Base-by-base conservation (phyloP, 164 flowering plant species). In the Aristolochia contorta region DNA sequence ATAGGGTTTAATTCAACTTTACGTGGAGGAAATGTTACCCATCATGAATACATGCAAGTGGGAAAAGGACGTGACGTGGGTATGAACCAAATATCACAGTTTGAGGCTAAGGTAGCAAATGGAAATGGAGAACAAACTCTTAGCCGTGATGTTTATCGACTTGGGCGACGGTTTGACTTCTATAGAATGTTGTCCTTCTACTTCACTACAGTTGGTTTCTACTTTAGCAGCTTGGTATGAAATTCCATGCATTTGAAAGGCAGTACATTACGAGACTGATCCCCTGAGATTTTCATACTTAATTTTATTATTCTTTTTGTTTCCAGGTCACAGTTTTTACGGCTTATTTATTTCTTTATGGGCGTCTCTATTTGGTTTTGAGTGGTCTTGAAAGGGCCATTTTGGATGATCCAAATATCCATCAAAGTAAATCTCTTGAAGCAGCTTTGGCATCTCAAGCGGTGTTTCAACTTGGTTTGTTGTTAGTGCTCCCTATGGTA, bases 81-180 rank as follows among this genome's bases (percentile, higher is more conserved):
- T 21, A 84, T 93, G 96, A 93, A 93, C 71, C 98, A 90, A 65
- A 90, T 93, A 67, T 93, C 98, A 46, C 77, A 56, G 37, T 93
- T 93, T 79, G 97, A 93, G 76, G 98, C 97, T 47, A 90, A 93
- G 76, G 96, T 93, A 64, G 87, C 98, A 61, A 90, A 87, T 78
- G 98, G 98, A 69, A 93, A 93, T 78, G 98, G 94, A 67, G 98
- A 93, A 70, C 98, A 93, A 73, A 93, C 97, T 53, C 85, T 93
- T 19, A 86, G 98, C 50, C 91, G 98, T 66, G 98, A 93, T 67
- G 92, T 93, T 71, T 87, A 83, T 74, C 80, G 98, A 47, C 90
- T 93, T 58, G 98, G 98, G 32, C 94, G 86, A n/a, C 84, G 91
- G 18, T 93, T 93, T 80, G 98, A 93, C 73, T 90, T 93, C 80